Base-by-base conservation (phyloP, 2,329 filamentous ascomycete species). In the Lasiodiplodia hormozganensis region DNA sequence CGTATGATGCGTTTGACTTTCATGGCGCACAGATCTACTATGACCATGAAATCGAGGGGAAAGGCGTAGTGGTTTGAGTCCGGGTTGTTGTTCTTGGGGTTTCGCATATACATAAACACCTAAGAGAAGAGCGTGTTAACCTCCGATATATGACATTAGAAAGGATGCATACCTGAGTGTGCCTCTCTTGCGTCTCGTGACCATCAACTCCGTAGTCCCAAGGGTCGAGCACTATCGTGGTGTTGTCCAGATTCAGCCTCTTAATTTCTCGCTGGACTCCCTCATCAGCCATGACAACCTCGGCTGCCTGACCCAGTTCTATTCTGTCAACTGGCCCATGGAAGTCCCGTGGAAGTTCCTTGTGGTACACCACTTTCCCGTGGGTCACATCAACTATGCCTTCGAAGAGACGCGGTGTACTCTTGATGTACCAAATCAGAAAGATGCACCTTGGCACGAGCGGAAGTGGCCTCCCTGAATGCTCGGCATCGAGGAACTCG, bases 341-440 rank as follows among this genome's bases (percentile, higher is more conserved):
- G 54, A 57, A 57, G n/a, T 57, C 54, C 18, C 31, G 54, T 10
- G 54, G 54, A n/a, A 57, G 31, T n/a, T 57, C 54, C 18, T 57
- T 57, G 54, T 57, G 31, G 7, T 57, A 38, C 4, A 57, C 34
- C 7, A 57, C 54, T 23, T 57, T 57, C 18, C 18, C 8, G 25
- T 57, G 54, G 16, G 54, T 57, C 14, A 57, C 54, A 38, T 57
- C 54, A 11, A 57, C 54, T 5, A 57, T n/a, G 31, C 54, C 54
- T 38, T 57, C 54, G 31, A 57, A 57, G 11, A 38, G 34, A 12
- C 54, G 31, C 18, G 18, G 54, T 4, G 54, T 38, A 18, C 31
- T 21, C n/a, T 57, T 38, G 54, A 57, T 57, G 31, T 57, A 57
- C 54, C 54, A 57, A 2, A 57, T 57, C 31, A 57, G 6, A 14